Conservation (phyloP, 2,329 filamentous ascomycete species). For the Rutstroemia sp. region DNA sequence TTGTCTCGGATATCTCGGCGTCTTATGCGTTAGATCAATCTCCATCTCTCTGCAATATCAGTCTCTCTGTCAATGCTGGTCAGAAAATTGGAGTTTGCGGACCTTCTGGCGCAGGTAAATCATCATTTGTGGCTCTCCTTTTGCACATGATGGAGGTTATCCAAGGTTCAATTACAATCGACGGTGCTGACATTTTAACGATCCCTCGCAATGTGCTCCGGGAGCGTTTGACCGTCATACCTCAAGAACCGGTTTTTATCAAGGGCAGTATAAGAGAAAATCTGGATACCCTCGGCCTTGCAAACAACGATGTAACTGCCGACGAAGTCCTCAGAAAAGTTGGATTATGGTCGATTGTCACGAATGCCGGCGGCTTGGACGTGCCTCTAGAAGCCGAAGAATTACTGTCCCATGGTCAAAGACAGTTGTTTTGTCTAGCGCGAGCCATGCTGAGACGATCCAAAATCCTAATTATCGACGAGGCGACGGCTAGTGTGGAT, state of each 20-base stretch:
- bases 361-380: constrained; percentile 13
- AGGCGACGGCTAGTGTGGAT: constrained; percentile 52
- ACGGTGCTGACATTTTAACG: constrained; percentile 38
- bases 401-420: constrained; percentile 39
- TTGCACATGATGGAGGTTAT: constrained; percentile 41
- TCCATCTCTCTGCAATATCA: constrained; percentile 24
- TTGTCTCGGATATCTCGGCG: constrained; percentile 26
- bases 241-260: constrained; percentile 45
- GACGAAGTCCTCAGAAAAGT: constrained; percentile 38
- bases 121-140: constrained; percentile 38
- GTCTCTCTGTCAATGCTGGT: constrained; percentile 37
- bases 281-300: constrained; percentile 34
- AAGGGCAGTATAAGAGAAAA: constrained; percentile 41
- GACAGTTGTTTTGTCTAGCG: constrained; percentile 37
- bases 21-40: constrained; percentile 21
- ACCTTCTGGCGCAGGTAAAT: constrained; percentile 36
- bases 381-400: constrained; percentile 36
- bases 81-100: constrained; percentile 44
- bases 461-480: constrained; percentile 30
- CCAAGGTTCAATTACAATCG: constrained; percentile 36
- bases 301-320: constrained; percentile 32
- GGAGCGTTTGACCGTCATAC: constrained; percentile 30
- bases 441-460: constrained; percentile 34
- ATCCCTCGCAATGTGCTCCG: constrained; percentile 39
- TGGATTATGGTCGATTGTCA: constrained; percentile 19